A percentile compares a stretch with the other conserved stretches of the same genome.
Conservation (phyloP, 495 filamentous ascomycete genomes). For the Clavariopsis aquatica region DNA sequence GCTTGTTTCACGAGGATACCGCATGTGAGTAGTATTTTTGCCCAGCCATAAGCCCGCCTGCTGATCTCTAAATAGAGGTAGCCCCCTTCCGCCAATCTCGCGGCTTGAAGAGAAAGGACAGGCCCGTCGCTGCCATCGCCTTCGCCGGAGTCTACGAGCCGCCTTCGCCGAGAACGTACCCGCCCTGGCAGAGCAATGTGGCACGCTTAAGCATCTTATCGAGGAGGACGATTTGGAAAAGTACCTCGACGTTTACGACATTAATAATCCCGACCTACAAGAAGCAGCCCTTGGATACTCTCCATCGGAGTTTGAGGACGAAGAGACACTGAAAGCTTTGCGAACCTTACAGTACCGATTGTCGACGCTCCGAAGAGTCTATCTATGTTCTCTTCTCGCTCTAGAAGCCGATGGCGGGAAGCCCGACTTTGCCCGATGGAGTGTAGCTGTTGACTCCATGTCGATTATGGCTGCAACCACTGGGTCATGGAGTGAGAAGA, state of each 20-base stretch:
- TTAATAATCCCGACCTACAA: conserved; percentile 73
- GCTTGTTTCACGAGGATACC: conserved; percentile 89
- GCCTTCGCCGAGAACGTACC: conserved; percentile 69
- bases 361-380: conserved; percentile 75
- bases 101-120: conserved; percentile 74
- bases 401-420: conserved; percentile 83
- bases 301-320: conserved; percentile 66
- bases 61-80: conserved; percentile 51
- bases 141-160: conserved; percentile 72
- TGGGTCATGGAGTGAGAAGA: conserved; percentile 53
- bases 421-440: conserved; percentile 78
- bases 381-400: conserved; percentile 82
- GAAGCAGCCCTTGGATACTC: conserved; percentile 64
- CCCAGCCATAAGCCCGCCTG: conserved; percentile 1
- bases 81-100: conserved; percentile 79
- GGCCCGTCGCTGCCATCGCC: conserved; percentile 71
- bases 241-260: conserved; percentile 90
- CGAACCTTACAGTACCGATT: conserved; percentile 78
- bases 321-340: conserved; percentile 75
- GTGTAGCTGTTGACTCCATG: conserved; percentile 74
- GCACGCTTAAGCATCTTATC: conserved; percentile 67
- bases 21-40: conserved; percentile 62
- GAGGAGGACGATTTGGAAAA: conserved; percentile 80
- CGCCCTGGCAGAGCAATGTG: conserved; percentile 66
- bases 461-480: conserved; percentile 60